phyloP scores from a whole-genome alignment of 441 rosid genomes.

The Rhodomyrtus psidioides region DNA sequence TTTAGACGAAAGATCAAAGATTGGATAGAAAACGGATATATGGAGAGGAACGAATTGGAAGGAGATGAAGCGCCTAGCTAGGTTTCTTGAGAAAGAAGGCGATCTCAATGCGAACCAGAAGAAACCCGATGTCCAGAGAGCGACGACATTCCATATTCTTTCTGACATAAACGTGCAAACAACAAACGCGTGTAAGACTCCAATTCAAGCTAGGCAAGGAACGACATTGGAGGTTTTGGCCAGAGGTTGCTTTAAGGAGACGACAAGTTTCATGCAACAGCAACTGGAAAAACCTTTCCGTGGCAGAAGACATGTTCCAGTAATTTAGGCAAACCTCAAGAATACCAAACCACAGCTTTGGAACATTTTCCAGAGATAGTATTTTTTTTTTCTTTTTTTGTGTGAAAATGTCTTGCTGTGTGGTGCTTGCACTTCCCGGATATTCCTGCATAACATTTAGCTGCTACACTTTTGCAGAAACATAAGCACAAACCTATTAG shows the following conservation, averaged over 20 bases:
- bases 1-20: not conserved
- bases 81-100: slow-evolving; percentile 31
- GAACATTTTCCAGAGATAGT: not conserved
- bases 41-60: not conserved
- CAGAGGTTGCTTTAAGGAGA: slow-evolving; percentile 16
- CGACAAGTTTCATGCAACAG: slow-evolving; percentile 15
- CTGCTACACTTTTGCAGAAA: not conserved
- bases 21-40: not conserved
- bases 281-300: slow-evolving; percentile 8
- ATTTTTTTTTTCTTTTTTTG: not conserved
- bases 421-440: not conserved
- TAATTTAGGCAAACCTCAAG: not conserved
- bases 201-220: not conserved
- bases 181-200: slow-evolving; percentile 2
- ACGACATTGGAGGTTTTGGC: not conserved
- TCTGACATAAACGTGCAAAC: slow-evolving; percentile 2
- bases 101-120: slow-evolving; percentile 34
- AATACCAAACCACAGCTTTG: not conserved
- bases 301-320: not conserved
- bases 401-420: not conserved
- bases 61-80: not conserved
- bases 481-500: not conserved
- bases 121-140: slow-evolving; percentile 11
- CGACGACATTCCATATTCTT: slow-evolving; percentile 25
- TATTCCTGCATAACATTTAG: not conserved